Evolutionary conservation across 148 eudicot genomes (phyloP).

Genomic region (Rhododendron kiyosumense): DNA sequence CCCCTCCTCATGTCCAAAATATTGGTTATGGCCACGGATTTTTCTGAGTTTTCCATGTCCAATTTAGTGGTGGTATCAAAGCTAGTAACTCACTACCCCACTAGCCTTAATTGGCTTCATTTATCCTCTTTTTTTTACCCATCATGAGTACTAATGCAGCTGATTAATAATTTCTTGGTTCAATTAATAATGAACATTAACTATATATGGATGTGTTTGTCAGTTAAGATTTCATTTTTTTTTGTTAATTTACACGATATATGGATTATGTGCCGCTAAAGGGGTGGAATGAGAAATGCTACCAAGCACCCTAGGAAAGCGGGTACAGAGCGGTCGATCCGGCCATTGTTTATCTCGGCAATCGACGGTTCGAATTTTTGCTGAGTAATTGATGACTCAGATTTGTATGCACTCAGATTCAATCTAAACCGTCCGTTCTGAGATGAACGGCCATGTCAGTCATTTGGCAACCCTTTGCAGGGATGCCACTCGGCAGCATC

Average conservation of each 20-base stretch:
- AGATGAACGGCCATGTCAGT: too few relatives aligned
- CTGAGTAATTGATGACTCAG: too few relatives aligned
- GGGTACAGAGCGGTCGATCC: too few relatives aligned
- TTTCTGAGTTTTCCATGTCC: conserved; percentile 7
- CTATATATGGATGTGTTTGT: not conserved
- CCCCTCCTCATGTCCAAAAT: conserved; percentile 7
- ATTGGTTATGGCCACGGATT: conserved; percentile 19
- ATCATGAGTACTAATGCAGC: not conserved
- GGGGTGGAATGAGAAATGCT: too few relatives aligned
- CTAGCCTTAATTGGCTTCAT: conserved; percentile 8
- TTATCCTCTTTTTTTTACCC: not conserved
- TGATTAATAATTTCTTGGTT: not conserved
- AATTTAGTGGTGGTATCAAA: not conserved
- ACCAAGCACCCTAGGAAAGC: too few relatives aligned
- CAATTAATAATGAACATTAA: not conserved
- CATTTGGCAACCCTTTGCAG: too few relatives aligned
- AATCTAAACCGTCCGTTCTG: too few relatives aligned
- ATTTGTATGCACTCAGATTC: too few relatives aligned
- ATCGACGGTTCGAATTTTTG: too few relatives aligned
- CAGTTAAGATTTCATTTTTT: not conserved
- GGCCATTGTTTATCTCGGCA: too few relatives aligned
- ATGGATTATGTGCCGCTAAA: not conserved
- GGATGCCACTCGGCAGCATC: too few relatives aligned
- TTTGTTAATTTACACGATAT: not conserved
- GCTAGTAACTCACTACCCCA: conserved; percentile 32